phyloP scores from a whole-genome alignment of 345 rosid genomes.

The Dipteronia dyeriana region DNA sequence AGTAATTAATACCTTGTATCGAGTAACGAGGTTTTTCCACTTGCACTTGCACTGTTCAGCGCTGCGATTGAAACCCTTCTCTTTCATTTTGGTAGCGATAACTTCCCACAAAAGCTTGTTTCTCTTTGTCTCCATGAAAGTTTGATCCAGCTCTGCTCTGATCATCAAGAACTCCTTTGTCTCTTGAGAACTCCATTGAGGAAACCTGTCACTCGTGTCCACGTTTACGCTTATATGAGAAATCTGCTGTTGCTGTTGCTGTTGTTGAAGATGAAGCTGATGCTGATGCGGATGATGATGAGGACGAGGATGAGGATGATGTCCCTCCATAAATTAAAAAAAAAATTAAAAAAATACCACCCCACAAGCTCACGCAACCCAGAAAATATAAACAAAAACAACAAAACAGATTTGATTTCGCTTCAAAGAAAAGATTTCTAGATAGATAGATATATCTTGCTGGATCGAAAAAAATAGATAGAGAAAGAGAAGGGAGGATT shows the following conservation, averaged over 20 bases:
- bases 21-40: constrained; percentile 98
- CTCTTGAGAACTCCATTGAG: constrained; percentile 94
- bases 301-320: constrained; percentile 14
- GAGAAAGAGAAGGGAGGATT: constrained; percentile 30
- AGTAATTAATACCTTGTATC: constrained; percentile 65
- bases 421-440: constrained; percentile 17
- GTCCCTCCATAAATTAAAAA: constrained; percentile 54
- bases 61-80: constrained; percentile 80
- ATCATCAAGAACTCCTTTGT: constrained; percentile 79
- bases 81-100: constrained; percentile 72
- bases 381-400: not conserved
- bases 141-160: constrained; percentile 80
- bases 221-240: constrained; percentile 45
- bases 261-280: constrained; percentile 39
- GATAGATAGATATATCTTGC: not conserved
- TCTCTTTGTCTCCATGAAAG: constrained; percentile 94
- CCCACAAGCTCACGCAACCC: constrained; percentile 20
- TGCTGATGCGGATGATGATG: constrained; percentile 28
- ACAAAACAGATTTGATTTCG: not conserved
- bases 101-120: constrained; percentile 95
- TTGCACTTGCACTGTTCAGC: constrained; percentile 99
- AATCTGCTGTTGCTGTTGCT: constrained; percentile 41
- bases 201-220: constrained; percentile 73
- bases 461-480: constrained; percentile 17
- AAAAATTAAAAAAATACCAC: not conserved